A percentile compares a stretch with the other conserved stretches of the same genome.
Conservation (phyloP, 441 rosid species). For the Gossypium lobatum region DNA sequence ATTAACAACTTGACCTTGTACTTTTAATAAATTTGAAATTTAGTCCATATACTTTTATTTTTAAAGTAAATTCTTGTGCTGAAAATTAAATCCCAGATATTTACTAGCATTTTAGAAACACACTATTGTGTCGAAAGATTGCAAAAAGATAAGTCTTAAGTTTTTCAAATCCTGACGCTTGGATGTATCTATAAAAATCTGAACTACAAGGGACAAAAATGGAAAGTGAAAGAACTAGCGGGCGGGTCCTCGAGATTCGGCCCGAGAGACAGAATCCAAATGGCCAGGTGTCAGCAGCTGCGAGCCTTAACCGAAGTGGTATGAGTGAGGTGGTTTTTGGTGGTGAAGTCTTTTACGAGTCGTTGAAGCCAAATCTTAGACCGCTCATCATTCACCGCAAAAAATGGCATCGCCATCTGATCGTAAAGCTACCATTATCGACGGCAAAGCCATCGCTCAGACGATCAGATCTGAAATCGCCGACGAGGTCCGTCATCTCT, state of each 20-base stretch:
- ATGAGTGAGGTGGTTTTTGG: not conserved
- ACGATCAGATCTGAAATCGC: constrained; percentile 82
- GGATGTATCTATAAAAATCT: no score
- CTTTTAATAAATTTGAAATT: no score
- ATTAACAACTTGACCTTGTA: no score
- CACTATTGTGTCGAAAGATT: no score
- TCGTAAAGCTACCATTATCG: constrained; percentile 55
- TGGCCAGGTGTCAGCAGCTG: not conserved
- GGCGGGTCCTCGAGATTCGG: not conserved
- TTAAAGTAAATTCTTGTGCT: no score
- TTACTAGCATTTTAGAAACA: no score
- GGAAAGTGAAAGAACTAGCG: not conserved
- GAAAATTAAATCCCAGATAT: no score
- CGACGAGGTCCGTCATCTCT: constrained; percentile 56
- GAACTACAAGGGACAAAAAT: no score
- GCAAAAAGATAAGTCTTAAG: no score
- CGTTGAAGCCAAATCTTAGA: not conserved
- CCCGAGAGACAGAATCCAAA: not conserved
- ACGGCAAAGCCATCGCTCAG: constrained; percentile 71
- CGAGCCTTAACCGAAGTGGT: not conserved
- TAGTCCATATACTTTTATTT: no score
- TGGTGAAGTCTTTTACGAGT: not conserved
- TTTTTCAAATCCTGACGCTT: no score
- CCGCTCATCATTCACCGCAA: not conserved
- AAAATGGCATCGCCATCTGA: constrained; percentile 48